Percentiles rank a stretch among this genome's conserved stretches.
phyloP scores from a whole-genome alignment of 2,329 filamentous ascomycete species.

The Chaetothyriales sp. region DNA sequence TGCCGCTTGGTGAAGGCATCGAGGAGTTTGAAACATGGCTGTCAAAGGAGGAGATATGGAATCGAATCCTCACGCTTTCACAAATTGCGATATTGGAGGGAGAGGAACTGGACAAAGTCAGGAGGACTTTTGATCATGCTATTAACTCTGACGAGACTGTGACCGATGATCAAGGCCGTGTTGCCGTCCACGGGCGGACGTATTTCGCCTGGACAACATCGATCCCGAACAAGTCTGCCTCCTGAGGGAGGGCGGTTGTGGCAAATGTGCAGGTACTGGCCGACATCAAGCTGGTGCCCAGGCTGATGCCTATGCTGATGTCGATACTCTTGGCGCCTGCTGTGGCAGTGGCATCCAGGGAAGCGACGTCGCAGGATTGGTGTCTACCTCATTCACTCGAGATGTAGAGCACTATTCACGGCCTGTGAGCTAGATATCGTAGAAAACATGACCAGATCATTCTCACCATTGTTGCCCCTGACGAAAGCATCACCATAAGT shows the following conservation, averaged over 20 bases:
- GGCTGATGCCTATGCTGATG: background rate
- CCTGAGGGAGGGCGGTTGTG: background rate
- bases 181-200: constrained; percentile 50
- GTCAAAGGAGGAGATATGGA: constrained; percentile 45
- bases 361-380: too few species aligned
- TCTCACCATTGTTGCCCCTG: constrained; percentile 77
- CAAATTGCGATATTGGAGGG: constrained; percentile 47
- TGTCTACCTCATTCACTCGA: constrained; percentile 14
- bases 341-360: background rate
- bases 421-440: background rate
- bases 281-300: background rate
- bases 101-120: constrained; percentile 35
- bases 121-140: constrained; percentile 38
- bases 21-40: constrained; percentile 45
- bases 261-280: background rate
- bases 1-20: constrained; percentile 44
- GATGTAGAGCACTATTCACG: constrained; percentile 14
- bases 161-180: constrained; percentile 45
- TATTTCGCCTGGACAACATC: constrained; percentile 45
- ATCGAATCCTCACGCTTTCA: constrained; percentile 49
- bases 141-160: constrained; percentile 39
- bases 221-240: constrained; percentile 7
- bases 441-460: background rate
- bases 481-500: constrained; percentile 92
- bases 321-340: too few species aligned